Conservation (phyloP, 495 filamentous ascomycete species). For the Penicillium turbatum region DNA sequence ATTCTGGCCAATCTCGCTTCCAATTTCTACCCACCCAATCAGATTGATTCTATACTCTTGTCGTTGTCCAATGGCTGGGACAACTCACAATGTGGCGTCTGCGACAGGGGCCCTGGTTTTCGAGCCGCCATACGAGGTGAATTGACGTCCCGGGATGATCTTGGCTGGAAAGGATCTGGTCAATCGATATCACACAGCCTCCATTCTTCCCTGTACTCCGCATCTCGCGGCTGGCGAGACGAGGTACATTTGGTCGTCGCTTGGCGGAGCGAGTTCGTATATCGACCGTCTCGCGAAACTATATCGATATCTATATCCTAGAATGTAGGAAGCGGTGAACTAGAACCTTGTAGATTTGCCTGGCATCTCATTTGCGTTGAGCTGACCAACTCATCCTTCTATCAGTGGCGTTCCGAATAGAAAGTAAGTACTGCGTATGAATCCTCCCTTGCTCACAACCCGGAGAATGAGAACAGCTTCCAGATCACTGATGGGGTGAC, state of each 20-base stretch:
- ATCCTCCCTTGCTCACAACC: neutral
- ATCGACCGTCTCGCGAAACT: too few relatives aligned
- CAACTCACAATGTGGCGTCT: conserved; percentile 1
- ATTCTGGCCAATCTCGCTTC: neutral
- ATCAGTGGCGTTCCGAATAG: too few relatives aligned
- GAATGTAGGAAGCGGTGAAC: too few relatives aligned
- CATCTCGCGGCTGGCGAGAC: too few relatives aligned
- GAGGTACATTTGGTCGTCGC: too few relatives aligned
- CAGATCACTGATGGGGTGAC: neutral
- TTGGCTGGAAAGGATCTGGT: neutral
- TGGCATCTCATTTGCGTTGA: too few relatives aligned
- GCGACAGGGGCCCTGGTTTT: neutral
- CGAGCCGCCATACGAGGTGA: neutral
- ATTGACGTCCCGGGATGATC: neutral
- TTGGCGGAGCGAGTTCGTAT: too few relatives aligned
- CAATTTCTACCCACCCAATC: neutral
- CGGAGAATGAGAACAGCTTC: neutral
- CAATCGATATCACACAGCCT: neutral
- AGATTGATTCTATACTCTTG: neutral
- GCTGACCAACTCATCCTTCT: too few relatives aligned
- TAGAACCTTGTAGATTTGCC: too few relatives aligned
- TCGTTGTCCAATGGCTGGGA: neutral
- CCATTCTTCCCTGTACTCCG: neutral
- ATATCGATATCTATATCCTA: too few relatives aligned
- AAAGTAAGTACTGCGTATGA: too few relatives aligned